Conservation (phyloP, 129 eudicot genomes). For the Ambrosia trifida region DNA sequence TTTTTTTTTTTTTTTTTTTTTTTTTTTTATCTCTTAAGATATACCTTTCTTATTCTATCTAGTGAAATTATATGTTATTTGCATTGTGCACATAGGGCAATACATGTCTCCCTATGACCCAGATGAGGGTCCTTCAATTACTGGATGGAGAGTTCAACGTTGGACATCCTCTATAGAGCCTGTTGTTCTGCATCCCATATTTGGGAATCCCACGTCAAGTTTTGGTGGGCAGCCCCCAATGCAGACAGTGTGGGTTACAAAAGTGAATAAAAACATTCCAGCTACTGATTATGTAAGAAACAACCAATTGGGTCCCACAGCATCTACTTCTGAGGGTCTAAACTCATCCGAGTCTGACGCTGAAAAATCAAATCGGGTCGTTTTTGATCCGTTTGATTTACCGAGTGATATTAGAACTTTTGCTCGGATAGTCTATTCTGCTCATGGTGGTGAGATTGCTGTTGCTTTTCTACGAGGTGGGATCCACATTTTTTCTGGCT, state of each 20-base stretch:
- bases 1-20: too few relatives aligned
- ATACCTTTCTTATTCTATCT: not conserved
- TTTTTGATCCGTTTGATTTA: constrained; percentile 93
- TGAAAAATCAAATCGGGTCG: constrained; percentile 61
- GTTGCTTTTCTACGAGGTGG: constrained; percentile 91
- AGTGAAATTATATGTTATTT: not conserved
- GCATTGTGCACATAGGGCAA: constrained; percentile 62
- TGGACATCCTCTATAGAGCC: constrained; percentile 94
- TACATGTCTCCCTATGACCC: constrained; percentile 99
- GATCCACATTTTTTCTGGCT: constrained; percentile 88
- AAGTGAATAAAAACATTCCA: constrained; percentile 86
- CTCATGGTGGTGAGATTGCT: constrained; percentile 99
- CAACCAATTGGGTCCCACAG: constrained; percentile 42
- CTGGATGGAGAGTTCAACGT: constrained; percentile 99
- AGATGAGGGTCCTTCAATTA: constrained; percentile 96
- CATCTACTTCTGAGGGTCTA: constrained; percentile 42
- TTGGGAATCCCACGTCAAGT: constrained; percentile 82
- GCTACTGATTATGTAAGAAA: constrained; percentile 62
- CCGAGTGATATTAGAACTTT: constrained; percentile 98
- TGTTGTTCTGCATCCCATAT: constrained; percentile 95
- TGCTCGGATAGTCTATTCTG: constrained; percentile 92
- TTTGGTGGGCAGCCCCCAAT: constrained; percentile 90
- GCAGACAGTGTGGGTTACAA: constrained; percentile 98
- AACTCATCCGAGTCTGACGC: constrained; percentile 50
- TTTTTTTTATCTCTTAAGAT: too few relatives aligned